These are phyloP conservation scores for Sphaerostilbella broomeana DNA, from an alignment of 2,329 filamentous ascomycete species.

Conservation along the genomic window DNA sequence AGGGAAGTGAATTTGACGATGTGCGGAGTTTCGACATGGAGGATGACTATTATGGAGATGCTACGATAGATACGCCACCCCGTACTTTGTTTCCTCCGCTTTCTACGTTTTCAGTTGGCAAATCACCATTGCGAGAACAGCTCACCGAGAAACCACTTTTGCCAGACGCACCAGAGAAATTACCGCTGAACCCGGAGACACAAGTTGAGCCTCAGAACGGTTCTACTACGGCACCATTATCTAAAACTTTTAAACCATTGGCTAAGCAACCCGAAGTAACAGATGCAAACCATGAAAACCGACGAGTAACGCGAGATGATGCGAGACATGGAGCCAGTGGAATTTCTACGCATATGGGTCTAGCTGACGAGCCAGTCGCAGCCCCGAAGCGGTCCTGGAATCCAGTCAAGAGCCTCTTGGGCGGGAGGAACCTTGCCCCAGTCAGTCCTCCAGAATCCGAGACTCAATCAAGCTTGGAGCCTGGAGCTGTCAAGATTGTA, in stretches of 20 bases:
- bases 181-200: no score
- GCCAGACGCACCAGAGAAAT: neutral
- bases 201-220: no score
- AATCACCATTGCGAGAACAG: neutral
- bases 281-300: no score
- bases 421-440: neutral
- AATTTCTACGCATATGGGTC: neutral
- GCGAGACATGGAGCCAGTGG: neutral
- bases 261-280: neutral
- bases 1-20: constrained; percentile 26
- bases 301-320: neutral
- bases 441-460: constrained; percentile 12
- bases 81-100: no score
- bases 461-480: constrained; percentile 2
- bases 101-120: neutral
- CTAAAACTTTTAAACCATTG: no score
- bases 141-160: neutral
- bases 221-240: no score
- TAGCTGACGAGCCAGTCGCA: neutral
- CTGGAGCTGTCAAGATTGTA: no score
- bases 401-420: constrained; percentile 3
- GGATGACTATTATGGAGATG: constrained; percentile 31
- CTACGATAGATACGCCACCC: no score
- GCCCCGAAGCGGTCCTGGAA: constrained; percentile 5
- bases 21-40: constrained; percentile 31